Base-by-base conservation (phyloP, 2,329 filamentous ascomycete species). In the Exserohilum turcica region DNA sequence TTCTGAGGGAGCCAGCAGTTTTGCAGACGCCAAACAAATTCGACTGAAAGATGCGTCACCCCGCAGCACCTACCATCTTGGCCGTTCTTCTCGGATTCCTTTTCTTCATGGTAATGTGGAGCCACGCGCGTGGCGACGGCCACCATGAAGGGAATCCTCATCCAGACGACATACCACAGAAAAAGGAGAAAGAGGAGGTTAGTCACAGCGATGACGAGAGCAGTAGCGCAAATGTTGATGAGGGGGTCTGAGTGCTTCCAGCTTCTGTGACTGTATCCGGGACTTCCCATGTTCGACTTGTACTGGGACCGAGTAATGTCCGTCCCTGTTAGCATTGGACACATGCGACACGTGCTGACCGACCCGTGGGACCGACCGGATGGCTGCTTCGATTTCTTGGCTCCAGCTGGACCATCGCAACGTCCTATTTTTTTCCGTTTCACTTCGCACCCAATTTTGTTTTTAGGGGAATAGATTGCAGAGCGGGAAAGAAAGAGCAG, bases 121-220 rank as follows among this genome's bases (percentile, higher is more conserved):
- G 64, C 16, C 59, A 59, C 36, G 44, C 62, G 28, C 49, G 65
- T 19, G 52, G 52, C 42, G 68, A 68, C 37, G 70, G 63, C 7
- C 66, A 73, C 35, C 71, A 74, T 56, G 71, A 74, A 43, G 71
- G 71, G n/a, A 73, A 74, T 47, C 71, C 71, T 29, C 65, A 72
- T 57, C 67, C 68, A 2, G 57, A 67, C 31, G 67, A 72, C 43
- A 32, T 73, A 40, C 68, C 67, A 5, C 61, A 33, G 33, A 63
- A 72, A 62, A 56, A 46, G 24, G 32, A 51, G 19, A 38, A 21
- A 43, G 9, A 39, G 15, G 35, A 18, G 19, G n/a, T 13, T 16
- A 35, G 6, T 13, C 9, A 19, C 16, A 8, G 33, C n/a, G 10
- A 19, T 15, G 39, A 49, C 15, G 39, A 49, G 10, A 24, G 9